These are phyloP conservation scores for Balansia obtecta DNA, from an alignment of 2,329 filamentous ascomycete genomes.

Conservation along the genomic window DNA sequence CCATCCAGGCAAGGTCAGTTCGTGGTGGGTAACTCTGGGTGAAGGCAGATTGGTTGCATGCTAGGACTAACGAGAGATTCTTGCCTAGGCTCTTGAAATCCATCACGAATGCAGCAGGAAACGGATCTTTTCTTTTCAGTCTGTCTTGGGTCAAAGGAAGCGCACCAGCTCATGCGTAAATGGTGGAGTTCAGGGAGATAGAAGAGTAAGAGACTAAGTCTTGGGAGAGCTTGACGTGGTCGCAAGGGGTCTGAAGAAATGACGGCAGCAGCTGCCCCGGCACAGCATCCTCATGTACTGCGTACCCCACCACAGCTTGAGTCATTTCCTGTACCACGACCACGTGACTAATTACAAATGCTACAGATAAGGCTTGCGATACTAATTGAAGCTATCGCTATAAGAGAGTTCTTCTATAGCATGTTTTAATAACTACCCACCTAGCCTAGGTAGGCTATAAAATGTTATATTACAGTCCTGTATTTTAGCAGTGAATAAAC, in stretches of 20 bases:
- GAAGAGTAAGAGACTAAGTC: neutral
- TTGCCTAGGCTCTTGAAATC: neutral
- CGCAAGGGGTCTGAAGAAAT: neutral
- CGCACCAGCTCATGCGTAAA: neutral
- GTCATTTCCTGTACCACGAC: too few species aligned
- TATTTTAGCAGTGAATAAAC: too few species aligned
- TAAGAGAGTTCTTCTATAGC: too few species aligned
- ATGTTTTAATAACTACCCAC: too few species aligned
- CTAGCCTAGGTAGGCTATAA: too few species aligned
- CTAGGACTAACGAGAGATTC: constrained; percentile 25
- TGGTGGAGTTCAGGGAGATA: neutral
- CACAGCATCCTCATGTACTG: neutral
- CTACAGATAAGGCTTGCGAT: too few species aligned
- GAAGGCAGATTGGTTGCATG: neutral
- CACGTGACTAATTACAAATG: too few species aligned
- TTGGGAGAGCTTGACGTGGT: neutral
- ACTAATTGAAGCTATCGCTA: too few species aligned
- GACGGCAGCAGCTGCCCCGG: neutral
- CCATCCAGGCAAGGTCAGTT: constrained; percentile 11
- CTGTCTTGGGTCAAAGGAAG: neutral
- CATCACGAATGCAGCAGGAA: neutral
- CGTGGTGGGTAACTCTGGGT: neutral
- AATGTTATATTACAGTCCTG: too few species aligned
- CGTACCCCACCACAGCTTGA: too few species aligned
- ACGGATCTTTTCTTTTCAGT: neutral